Base-by-base conservation (phyloP, 495 filamentous ascomycete genomes). In the Delitschia confertaspora region DNA sequence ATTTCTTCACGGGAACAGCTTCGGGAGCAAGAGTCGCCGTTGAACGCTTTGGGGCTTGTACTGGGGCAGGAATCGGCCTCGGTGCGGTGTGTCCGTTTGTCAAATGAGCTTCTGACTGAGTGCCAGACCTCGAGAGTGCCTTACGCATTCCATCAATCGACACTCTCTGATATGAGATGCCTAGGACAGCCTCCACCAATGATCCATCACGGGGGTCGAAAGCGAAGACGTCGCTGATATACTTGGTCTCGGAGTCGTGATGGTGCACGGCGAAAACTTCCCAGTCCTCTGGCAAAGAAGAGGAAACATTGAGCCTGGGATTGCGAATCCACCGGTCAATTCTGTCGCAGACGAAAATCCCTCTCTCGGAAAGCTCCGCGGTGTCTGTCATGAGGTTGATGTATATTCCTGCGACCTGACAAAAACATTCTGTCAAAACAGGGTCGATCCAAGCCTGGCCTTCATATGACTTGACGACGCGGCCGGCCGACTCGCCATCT, bases 321-420 rank as follows among this genome's bases (percentile, higher is more conserved):
- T 66, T 64, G 0, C 71, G 64, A 35, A 72, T 68, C 64, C 58
- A 70, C 34, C 57, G 48, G 49, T 78, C 69, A 30, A 69, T 63
- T 0, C 66, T 63, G 42, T 55, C 67, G 8, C 67, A 61, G 25
- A 78, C 68, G 37, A 60, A 78, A 35, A 76, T 70, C 4, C 73
- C 67, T 0, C 29, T 52, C 0, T 57, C 36, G 0, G n/a, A n/a
- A n/a, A n/a, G n/a, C n/a, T n/a, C n/a, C n/a, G n/a, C n/a, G n/a
- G n/a, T n/a, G n/a, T 55, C 9, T 16, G 49, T 72, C 71, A 76
- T 72, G 36, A 62, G 67, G 44, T 74, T 76, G n/a, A 74, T 65
- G 53, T 56, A 75, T 16, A 78, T 64, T 0, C 72, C 69, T 16
- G 50, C 72, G 1, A 75, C 65, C 44, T 78, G 74, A 43, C 65